These are phyloP conservation scores for Musa balbisiana DNA, from an alignment of 202 grass and related monocot species.

Conservation along the genomic window DNA sequence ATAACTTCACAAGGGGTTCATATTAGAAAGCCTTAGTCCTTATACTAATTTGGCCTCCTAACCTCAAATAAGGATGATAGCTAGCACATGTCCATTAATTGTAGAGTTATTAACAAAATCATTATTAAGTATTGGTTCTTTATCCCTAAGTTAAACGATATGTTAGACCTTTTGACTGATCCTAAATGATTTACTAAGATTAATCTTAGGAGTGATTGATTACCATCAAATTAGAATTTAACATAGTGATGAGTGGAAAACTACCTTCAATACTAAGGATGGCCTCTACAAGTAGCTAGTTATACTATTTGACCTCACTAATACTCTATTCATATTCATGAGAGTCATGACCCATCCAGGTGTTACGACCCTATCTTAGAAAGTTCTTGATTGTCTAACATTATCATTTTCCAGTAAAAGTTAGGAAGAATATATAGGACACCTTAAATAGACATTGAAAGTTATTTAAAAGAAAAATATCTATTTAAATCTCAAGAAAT, in stretches of 20 bases:
- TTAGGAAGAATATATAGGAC: neutral
- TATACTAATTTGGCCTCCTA: neutral
- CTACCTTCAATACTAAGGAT: neutral
- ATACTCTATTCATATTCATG: neutral
- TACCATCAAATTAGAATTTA: neutral
- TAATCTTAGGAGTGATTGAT: neutral
- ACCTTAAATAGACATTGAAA: neutral
- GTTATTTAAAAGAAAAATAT: neutral
- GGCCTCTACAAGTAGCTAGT: neutral
- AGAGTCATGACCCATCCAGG: slow-evolving; percentile 7
- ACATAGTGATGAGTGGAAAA: neutral
- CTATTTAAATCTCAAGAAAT: neutral
- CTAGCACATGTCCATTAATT: slow-evolving; percentile 10
- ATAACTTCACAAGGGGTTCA: neutral
- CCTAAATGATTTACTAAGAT: slow-evolving; percentile 1
- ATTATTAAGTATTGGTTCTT: neutral
- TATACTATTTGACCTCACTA: neutral
- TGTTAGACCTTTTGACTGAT: neutral
- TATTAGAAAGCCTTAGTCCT: neutral
- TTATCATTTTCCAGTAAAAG: neutral
- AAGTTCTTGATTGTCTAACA: slow-evolving; percentile 16
- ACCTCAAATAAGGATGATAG: neutral
- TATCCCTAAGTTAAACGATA: neutral
- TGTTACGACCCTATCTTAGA: neutral
- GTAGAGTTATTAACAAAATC: slow-evolving; percentile 5